Base-by-base conservation (phyloP, 2,329 filamentous ascomycete species). In the Scolecobasidium constrictum region DNA sequence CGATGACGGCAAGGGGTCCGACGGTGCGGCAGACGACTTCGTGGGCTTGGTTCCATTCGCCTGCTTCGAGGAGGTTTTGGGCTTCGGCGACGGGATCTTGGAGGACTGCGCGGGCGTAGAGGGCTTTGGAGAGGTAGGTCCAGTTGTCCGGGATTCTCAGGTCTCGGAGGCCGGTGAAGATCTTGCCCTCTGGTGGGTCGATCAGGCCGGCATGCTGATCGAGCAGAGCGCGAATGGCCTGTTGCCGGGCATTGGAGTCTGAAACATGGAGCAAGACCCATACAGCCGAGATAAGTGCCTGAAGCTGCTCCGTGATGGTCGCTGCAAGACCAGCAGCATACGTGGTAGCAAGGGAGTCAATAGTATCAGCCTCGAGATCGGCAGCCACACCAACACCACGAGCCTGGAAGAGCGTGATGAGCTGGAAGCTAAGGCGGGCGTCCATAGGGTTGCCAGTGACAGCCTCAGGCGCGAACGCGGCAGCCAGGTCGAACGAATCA, bases 111-210 rank as follows among this genome's bases (percentile, higher is more conserved):
- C 84, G 82, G 62, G 86, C 87, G 60, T 83, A 82, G 12, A 90
- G 70, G 11, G 88, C 88, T 56, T 88, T 85, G 15, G 92, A 86
- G 46, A 86, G 77, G 78, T 85, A 94, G 40, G 96, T 72, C 87
- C 90, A 94, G 3, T 73, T 61, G 1, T 71, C 62, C 1, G 90
- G 86, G 34, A 96, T 75, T 48, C 77, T 74, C 42, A 88, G 75
- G 35, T 72, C 65, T 0, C 73, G 73, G 17, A 92, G 66, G 12
- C 73, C 71, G 9, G 62, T 65, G 60, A 79, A 86, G 42, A 63
- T 71, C 13, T 64, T 56, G 48, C 73, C 70, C 6, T 70, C 71
- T 3, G 72, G 66, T 5, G 79, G 74, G 7, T 63, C 62, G 40
- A 93, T 77, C 15, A 72, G 65, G 20, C 72, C 72, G 2, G 83